Percentiles rank a stretch among this genome's conserved stretches.
Conservation (phyloP, 148 eudicot genomes). For the Vaccinium corymbosum region DNA sequence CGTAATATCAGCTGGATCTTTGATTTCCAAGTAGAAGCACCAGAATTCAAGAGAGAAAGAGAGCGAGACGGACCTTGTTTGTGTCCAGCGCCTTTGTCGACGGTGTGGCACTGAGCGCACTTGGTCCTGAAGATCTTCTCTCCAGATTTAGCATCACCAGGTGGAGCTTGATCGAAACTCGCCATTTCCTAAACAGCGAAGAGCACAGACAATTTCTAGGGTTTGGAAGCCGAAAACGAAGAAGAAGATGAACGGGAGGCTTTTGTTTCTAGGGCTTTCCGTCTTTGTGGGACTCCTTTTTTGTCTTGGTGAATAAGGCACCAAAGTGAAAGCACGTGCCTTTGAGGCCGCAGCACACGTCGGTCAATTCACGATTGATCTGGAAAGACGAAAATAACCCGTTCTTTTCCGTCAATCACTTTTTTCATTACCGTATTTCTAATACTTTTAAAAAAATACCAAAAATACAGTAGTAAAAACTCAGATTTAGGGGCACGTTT, state of each 20-base stretch:
- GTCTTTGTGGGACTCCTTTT: neutral
- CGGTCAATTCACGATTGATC: neutral
- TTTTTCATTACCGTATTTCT: too few species aligned
- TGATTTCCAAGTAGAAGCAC: neutral
- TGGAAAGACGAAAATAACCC: slow-evolving; percentile 4
- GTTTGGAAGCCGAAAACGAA: neutral
- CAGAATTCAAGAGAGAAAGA: neutral
- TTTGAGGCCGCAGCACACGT: neutral
- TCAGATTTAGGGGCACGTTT: too few species aligned
- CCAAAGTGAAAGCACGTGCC: neutral
- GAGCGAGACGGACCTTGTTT: slow-evolving; percentile 40
- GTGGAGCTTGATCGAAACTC: slow-evolving; percentile 35
- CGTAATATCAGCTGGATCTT: neutral
- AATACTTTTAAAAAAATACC: too few species aligned
- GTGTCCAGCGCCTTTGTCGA: slow-evolving; percentile 54
- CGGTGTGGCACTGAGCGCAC: slow-evolving; percentile 58
- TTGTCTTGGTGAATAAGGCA: neutral
- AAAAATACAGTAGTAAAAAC: too few species aligned
- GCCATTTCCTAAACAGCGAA: slow-evolving; percentile 27
- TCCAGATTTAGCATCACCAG: slow-evolving; percentile 32
- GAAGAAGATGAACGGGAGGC: neutral
- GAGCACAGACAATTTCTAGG: neutral
- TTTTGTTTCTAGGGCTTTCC: slow-evolving; percentile 2
- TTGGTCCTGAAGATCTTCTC: slow-evolving; percentile 52
- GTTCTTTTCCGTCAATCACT: too few species aligned